These are phyloP conservation scores for Pseudogymnoascus sp. DNA, from an alignment of 2,329 filamentous ascomycete species.

Conservation along the genomic window DNA sequence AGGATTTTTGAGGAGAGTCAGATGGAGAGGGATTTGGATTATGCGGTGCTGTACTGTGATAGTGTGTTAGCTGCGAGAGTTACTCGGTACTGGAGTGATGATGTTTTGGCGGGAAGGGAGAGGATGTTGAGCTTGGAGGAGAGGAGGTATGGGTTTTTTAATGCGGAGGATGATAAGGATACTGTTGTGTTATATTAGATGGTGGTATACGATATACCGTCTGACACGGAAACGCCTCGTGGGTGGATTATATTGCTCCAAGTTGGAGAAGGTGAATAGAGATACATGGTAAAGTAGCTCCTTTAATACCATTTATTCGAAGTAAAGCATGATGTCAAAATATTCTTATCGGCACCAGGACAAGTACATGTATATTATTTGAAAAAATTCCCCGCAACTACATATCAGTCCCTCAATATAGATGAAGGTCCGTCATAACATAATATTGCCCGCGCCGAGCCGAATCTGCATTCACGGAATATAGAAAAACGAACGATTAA, in stretches of 20 bases:
- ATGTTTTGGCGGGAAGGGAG: not conserved
- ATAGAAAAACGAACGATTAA: not conserved
- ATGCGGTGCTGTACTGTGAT: constrained; percentile 21
- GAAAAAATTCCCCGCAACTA: not conserved
- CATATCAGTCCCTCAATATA: not conserved
- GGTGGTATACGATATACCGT: not conserved
- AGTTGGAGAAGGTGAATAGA: not conserved
- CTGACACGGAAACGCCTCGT: not conserved
- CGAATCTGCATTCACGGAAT: not conserved
- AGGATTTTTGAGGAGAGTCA: constrained; percentile 17
- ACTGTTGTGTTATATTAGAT: not conserved
- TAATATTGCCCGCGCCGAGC: not conserved
- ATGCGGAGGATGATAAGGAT: not conserved
- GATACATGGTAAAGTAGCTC: not conserved
- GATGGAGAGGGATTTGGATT: constrained; percentile 28
- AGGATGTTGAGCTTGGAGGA: not conserved
- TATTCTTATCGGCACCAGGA: not conserved
- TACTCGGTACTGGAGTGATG: not conserved
- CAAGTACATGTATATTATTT: not conserved
- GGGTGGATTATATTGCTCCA: not conserved
- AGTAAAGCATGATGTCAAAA: not conserved
- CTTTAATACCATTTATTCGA: not conserved
- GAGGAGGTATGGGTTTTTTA: not conserved
- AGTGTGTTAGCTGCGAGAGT: not conserved
- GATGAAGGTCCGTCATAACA: not conserved